Conservation (phyloP, 2,329 filamentous ascomycete genomes). For the Colletotrichum tamarilloi region DNA sequence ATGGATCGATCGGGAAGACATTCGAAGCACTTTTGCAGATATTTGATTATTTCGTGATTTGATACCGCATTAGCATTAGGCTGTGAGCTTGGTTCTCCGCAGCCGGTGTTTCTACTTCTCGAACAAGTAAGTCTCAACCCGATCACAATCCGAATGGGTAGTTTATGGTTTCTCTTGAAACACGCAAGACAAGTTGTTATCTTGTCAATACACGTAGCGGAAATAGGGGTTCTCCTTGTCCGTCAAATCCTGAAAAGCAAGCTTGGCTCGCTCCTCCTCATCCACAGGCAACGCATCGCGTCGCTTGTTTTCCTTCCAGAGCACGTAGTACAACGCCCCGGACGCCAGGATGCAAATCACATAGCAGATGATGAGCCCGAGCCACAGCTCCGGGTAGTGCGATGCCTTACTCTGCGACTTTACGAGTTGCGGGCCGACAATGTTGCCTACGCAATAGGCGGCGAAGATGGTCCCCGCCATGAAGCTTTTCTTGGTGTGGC, state of each 20-base stretch:
- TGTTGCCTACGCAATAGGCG: conserved; percentile 80
- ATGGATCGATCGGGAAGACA: conserved; percentile 14
- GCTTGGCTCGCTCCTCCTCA: conserved; percentile 70
- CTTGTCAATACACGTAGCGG: conserved; percentile 59
- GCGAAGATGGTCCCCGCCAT: conserved; percentile 81
- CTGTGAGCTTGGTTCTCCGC: not conserved
- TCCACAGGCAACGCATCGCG: conserved; percentile 61
- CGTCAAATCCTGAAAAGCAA: conserved; percentile 76
- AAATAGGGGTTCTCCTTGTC: conserved; percentile 78
- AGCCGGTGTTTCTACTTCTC: not conserved
- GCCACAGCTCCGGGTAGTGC: conserved; percentile 80
- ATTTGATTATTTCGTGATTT: not conserved
- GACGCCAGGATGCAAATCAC: conserved; percentile 73
- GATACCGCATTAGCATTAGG: not conserved
- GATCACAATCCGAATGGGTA: not conserved
- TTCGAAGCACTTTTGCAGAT: not conserved
- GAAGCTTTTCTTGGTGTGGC: conserved; percentile 82
- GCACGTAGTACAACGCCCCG: conserved; percentile 65
- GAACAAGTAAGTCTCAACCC: not conserved
- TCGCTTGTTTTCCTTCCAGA: conserved; percentile 68
- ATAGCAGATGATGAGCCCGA: conserved; percentile 75
- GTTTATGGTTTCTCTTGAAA: not conserved
- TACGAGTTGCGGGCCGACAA: conserved; percentile 79
- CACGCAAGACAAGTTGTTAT: fast-evolving
- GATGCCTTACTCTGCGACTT: conserved; percentile 71